These are phyloP conservation scores for Pleodorina starrii DNA, from an alignment of 139 green algal genomes.

Conservation along the genomic window DNA sequence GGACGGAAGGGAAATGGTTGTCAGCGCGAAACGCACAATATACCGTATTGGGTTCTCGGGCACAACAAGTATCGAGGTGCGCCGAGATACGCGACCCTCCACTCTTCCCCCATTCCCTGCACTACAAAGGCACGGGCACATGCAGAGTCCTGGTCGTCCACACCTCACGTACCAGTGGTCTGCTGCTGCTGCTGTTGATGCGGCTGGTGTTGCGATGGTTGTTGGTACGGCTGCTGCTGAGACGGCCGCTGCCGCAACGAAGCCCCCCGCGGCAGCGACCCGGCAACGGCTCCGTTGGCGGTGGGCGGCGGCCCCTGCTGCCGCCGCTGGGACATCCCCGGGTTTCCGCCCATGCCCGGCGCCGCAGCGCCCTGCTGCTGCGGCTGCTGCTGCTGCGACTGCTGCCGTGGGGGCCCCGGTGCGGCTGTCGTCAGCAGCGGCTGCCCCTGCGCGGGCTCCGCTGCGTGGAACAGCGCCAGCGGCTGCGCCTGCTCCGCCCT, in stretches of 20 bases:
- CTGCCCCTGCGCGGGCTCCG: neutral
- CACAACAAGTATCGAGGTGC: no score
- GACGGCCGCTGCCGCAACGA: neutral
- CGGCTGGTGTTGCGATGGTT: neutral
- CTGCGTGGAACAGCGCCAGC: constrained; percentile 72
- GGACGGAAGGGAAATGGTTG: no score
- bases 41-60: no score
- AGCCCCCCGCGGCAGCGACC: neutral
- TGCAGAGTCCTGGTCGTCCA: no score
- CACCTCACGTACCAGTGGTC: neutral
- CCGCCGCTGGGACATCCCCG: neutral
- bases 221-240: neutral
- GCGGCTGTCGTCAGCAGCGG: neutral
- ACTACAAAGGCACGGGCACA: no score
- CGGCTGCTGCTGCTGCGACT: neutral
- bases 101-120: no score
- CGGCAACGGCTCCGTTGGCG: neutral
- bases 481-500: constrained; percentile 74
- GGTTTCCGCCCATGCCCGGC: no score
- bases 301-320: neutral
- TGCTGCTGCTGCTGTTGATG: neutral
- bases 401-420: neutral
- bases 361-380: no score
- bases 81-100: no score
- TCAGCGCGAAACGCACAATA: no score